Evolutionary conservation across 306 rosid genomes (phyloP), one percentile per base, ranked within the genome.

Genomic region (Alnus glutinosa): DNA sequence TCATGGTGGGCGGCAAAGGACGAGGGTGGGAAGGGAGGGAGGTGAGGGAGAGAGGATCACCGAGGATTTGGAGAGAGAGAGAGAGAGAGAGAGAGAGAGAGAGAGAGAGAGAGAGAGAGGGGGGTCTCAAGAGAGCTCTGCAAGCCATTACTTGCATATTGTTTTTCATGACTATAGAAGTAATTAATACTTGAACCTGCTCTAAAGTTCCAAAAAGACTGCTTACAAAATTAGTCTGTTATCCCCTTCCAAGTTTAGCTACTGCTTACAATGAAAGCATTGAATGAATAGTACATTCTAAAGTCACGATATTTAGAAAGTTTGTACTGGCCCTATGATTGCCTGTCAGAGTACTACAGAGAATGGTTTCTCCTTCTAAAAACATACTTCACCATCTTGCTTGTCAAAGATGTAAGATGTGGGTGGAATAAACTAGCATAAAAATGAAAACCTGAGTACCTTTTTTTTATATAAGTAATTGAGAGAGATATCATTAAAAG

Each of bases 401-500:
- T 18, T 70, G 72, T 32, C 74, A 70, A 37, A 55, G 61, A 51
- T 42, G 72, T 68, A 37, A 55, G 61, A 51, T 42, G 72, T 68
- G 32, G 30, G 32, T 46, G 18, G 36, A 42, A 72, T 4, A n/a
- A 59, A 28, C 28, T n/a, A 13, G 32, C 28, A 36, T 54, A 46
- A 79, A 12, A 19, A 64, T 14, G 28, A 67, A 77, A 46, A 76
- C 75, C 48, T 47, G 36, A 74, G 61, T 82, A 93, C 99, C 97
- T 91, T 91, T 78, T 42, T 34, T 34, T 42, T 42, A 4, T 42
- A 42, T 5, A 42, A 42, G 46, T 42, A 42, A 42, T 42, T 7
- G 7, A 42, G 1, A 42, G 7, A 42, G 1, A 42, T 42, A 6
- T 42, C 5, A 42, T 42, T 42, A 42, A 42, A 42, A 42, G 46